Base-by-base conservation (phyloP, 2,329 filamentous ascomycete species). In the Calcarisporium arbuscula region DNA sequence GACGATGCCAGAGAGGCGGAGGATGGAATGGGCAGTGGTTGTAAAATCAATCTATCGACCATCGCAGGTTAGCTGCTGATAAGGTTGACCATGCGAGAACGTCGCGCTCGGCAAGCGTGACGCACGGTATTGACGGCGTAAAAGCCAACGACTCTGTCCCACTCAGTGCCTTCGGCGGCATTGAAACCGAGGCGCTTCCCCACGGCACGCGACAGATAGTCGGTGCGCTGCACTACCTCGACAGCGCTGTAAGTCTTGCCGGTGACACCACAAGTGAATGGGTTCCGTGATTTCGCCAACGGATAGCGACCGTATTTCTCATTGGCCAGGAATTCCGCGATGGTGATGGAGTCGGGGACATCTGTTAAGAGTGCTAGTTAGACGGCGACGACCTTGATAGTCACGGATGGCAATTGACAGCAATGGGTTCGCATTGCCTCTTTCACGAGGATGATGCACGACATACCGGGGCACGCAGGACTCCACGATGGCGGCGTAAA, bases 91-190 rank as follows among this genome's bases (percentile, higher is more conserved):
- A n/a, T n/a, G n/a, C n/a, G n/a, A n/a, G n/a, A n/a, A n/a, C n/a
- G n/a, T n/a, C n/a, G n/a, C n/a, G n/a, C n/a, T n/a, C n/a, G n/a
- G n/a, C n/a, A n/a, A 30, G 28, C 14, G 16, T 17, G 7, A 50
- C 72, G 40, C 59, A 86, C 82, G 19, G 85, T 86, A 54, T 94
- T 94, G 39, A 88, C 60, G n/a, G 81, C 80, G 61, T 85, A 94
- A 19, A 89, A 65, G 5, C 70, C 81, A 30, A 86, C 65, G 17
- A 89, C 82, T 56, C 88, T 87, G 50, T 92, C 85, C 81, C 82
- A 92, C 54, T 89, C 83, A 0, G 76, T 75, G 10, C 82, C 85
- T 37, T 77, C 57, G 45, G 85, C 80, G 7, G 82, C 77, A 29
- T 70, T 57, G 71, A 85, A 88, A 28, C 75, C 79, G 39, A 92